Percentiles rank a stretch among this genome's conserved stretches.
Conservation (phyloP, 352 stramenopile species). For the Pythium volutum region DNA sequence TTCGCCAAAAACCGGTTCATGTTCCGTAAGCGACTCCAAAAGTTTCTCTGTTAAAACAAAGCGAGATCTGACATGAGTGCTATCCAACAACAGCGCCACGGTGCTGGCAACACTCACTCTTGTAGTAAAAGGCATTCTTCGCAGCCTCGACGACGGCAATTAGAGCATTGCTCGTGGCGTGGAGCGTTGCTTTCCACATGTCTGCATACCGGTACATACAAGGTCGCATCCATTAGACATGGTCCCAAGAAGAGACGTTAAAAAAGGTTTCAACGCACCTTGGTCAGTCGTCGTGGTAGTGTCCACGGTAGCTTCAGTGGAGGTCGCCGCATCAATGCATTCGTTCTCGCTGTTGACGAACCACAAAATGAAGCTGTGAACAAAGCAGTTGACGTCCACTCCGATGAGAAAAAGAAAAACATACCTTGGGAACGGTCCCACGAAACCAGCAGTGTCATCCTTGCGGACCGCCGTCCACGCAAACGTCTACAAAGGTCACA, state of each 20-base stretch:
- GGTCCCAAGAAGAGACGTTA: not conserved
- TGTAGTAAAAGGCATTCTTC: constrained; percentile 55
- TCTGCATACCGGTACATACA: constrained; percentile 13
- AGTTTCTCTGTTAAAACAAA: constrained; percentile 38
- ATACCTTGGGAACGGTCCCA: constrained; percentile 55
- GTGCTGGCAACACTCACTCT: constrained; percentile 28
- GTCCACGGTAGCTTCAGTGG: not conserved
- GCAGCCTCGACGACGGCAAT: constrained; percentile 47
- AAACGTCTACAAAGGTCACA: constrained; percentile 28
- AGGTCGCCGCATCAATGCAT: constrained; percentile 32
- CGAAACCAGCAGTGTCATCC: constrained; percentile 38
- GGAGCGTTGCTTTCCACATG: constrained; percentile 35
- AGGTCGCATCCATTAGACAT: not conserved
- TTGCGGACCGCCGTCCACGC: constrained; percentile 54
- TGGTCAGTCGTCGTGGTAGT: constrained; percentile 5
- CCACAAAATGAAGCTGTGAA: too few species aligned
- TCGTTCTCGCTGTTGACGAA: constrained; percentile 26
- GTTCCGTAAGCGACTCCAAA: constrained; percentile 46
- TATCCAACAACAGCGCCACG: not conserved
- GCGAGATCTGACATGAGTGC: not conserved
- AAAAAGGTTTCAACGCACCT: constrained; percentile 7
- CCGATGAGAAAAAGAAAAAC: not conserved
- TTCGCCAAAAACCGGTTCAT: constrained; percentile 62
- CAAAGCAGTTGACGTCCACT: not conserved
- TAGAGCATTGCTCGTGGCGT: constrained; percentile 33